These are phyloP conservation scores for Chlamydomonas sp. DNA, from an alignment of 139 green algal species.

Conservation along the genomic window DNA sequence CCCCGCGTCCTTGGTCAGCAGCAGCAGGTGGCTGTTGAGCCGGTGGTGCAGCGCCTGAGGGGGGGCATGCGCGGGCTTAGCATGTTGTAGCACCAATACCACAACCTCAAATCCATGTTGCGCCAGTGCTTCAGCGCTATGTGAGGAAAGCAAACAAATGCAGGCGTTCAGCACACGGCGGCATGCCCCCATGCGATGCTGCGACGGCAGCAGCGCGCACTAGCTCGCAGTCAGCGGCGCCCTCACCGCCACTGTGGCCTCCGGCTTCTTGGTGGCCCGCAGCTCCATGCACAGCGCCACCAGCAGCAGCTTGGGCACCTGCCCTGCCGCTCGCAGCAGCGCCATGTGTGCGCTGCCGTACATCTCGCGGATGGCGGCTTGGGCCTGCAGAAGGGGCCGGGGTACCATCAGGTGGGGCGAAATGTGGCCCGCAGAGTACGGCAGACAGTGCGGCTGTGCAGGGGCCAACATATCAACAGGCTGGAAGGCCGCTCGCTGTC, in stretches of 20 bases:
- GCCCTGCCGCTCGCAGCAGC: conserved; percentile 60
- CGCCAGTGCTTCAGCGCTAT: conserved; percentile 36
- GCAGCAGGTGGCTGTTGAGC: conserved; percentile 37
- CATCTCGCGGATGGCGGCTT: conserved; percentile 67
- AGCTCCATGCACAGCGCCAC: conserved; percentile 75
- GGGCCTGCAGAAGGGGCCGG: conserved; percentile 43
- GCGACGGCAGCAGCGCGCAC: not conserved
- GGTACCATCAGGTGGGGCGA: not conserved
- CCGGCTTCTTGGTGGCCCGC: conserved; percentile 60
- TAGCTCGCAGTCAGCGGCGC: not conserved
- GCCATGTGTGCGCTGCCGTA: conserved; percentile 69
- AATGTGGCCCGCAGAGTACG: not conserved
- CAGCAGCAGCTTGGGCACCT: conserved; percentile 76
- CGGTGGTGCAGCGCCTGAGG: conserved; percentile 48
- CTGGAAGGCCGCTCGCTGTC: too few species aligned
- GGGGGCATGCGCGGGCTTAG: not conserved
- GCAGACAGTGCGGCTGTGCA: too few species aligned
- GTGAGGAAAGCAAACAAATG: not conserved
- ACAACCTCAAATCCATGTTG: not conserved
- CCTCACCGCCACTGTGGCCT: conserved; percentile 50
- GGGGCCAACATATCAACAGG: too few species aligned
- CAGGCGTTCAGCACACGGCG: not conserved
- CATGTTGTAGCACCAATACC: not conserved
- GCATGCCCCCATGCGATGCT: not conserved
- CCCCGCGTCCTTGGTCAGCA: conserved; percentile 32